Base-by-base conservation (phyloP, 257 asterid species). In the Jacaranda mimosifolia region DNA sequence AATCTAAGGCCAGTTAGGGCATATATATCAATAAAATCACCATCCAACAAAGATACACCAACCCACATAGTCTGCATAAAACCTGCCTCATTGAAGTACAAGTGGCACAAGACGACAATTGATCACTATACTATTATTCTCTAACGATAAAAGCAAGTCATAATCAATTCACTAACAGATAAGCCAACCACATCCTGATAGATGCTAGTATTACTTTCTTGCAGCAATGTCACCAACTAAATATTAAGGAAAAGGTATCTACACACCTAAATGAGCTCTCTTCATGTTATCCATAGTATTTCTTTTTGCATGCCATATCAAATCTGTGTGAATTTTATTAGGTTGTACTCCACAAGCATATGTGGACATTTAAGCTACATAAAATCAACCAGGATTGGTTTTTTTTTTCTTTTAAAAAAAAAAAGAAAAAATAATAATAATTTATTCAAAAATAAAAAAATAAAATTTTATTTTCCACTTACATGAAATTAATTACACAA, bases 121-220 rank as follows among this genome's bases (percentile, higher is more conserved):
- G 4, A 36, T 70, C 55, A n/a, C 63, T 7, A 17, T 55, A 60
- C 35, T 40, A 3, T 58, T 17, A 53, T 51, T n/a, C 6, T 11
- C 45, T n/a, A 63, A 43, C 5, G 26, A 58, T 69, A 49, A 70
- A 76, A 72, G 57, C 55, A 40, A 32, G 26, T 26, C 21, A 55
- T 17, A 32, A 57, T 38, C 71, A 56, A 74, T 19, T 19, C 58
- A 62, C 52, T n/a, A 42, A 43, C 55, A 51, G 45, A 60, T 63
- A 36, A 43, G 39, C 45, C 40, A 69, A 26, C 76, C 68, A 45
- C 69, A 73, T 73, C 77, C 76, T 46, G 14, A 13, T 65, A 57
- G 64, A 69, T 69, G 55, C 40, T 68, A 60, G 57, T 4, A 60
- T 15, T 59, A 65, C 42, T 43, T 40, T 42, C 49, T 76, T 68